A percentile compares a stretch with the other conserved stretches of the same genome.
phyloP scores from a whole-genome alignment of 257 asterid species.

The Plantago major region DNA sequence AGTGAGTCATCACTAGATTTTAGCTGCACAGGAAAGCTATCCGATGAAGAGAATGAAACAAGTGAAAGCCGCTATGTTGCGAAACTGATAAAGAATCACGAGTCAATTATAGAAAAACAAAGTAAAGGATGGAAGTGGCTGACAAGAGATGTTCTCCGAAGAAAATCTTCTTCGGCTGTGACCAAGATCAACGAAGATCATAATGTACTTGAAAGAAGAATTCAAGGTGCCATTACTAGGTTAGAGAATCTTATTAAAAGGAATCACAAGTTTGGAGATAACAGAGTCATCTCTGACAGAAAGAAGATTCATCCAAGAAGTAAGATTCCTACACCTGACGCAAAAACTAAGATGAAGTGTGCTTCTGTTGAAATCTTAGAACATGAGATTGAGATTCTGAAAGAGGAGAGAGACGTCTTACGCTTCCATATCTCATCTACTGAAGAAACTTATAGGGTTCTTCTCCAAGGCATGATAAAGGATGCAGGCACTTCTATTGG shows the following conservation, averaged over 20 bases:
- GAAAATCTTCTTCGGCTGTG: constrained; percentile 22
- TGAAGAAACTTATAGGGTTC: constrained; percentile 41
- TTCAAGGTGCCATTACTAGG: constrained; percentile 30
- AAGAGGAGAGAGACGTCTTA: constrained; percentile 32
- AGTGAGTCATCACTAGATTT: constrained; percentile 38
- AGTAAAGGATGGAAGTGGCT: constrained; percentile 21
- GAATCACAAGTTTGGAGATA: constrained; percentile 14
- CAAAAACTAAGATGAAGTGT: constrained; percentile 1
- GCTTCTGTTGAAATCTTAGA: constrained; percentile 16
- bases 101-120: constrained; percentile 39
- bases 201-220: constrained; percentile 29
- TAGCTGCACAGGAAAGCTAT: constrained; percentile 7
- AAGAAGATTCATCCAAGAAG: constrained; percentile 1
- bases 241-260: constrained; percentile 32
- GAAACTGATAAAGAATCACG: constrained; percentile 42
- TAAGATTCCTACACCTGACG: constrained; percentile 7
- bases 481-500: constrained; percentile 16
- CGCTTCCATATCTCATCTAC: constrained; percentile 30
- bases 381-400: constrained; percentile 22
- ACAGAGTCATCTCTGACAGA: constrained; percentile 6
- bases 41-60: constrained; percentile 19
- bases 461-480: constrained; percentile 30
- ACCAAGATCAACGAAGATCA: constrained; percentile 24
- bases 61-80: constrained; percentile 32
- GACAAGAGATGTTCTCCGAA: constrained; percentile 13